These are phyloP conservation scores for Saccharomycopsis schoenii DNA, from an alignment of 805 yeast species.

Conservation along the genomic window DNA sequence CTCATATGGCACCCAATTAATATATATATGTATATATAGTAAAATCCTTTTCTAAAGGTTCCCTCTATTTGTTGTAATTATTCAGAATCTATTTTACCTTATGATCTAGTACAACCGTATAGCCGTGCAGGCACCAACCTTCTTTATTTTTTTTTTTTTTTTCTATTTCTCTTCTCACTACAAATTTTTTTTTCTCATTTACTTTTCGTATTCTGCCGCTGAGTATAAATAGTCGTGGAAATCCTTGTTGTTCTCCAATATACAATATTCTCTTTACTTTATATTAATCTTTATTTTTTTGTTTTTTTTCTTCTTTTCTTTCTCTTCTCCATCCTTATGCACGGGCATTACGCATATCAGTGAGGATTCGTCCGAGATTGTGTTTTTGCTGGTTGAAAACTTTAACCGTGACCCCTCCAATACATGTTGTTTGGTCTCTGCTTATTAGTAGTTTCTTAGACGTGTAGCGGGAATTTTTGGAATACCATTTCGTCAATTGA, in stretches of 20 bases:
- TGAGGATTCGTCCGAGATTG: slow-evolving; percentile 99
- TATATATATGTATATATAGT: too few species aligned
- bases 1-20: too few species aligned
- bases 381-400: slow-evolving; percentile 99
- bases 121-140: too few species aligned
- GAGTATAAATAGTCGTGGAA: not conserved
- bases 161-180: not conserved
- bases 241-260: not conserved
- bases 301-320: slow-evolving; percentile 20
- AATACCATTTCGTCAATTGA: slow-evolving; percentile 20
- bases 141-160: not conserved
- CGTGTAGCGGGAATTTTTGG: slow-evolving; percentile 71
- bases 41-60: too few species aligned
- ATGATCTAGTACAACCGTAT: too few species aligned
- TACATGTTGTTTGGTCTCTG: slow-evolving; percentile 29
- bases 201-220: not conserved
- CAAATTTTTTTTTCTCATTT: not conserved
- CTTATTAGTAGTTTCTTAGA: slow-evolving; percentile 37
- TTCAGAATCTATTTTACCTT: too few species aligned
- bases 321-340: slow-evolving; percentile 82
- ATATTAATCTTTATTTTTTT: not conserved
- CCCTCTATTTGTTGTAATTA: too few species aligned
- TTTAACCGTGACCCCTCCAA: slow-evolving; percentile 83
- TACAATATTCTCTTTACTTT: not conserved
- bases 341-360: slow-evolving; percentile 99